These are phyloP conservation scores for Clitoria ternatea DNA, from an alignment of 306 rosid genomes.

Conservation along the genomic window DNA sequence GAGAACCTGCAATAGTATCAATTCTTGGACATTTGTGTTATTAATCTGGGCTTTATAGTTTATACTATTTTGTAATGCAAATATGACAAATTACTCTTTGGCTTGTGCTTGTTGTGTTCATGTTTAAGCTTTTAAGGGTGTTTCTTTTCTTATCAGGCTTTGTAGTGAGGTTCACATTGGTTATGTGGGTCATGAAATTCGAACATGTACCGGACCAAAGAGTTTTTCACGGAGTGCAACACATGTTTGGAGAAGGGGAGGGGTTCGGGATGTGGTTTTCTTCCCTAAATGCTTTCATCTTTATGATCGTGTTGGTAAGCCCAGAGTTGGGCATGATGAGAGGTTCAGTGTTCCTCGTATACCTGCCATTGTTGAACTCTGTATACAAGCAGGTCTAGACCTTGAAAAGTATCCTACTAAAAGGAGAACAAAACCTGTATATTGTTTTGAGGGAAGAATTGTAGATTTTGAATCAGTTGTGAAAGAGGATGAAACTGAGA, in stretches of 20 bases:
- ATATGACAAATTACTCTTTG: neutral
- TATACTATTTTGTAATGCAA: conserved; percentile 8
- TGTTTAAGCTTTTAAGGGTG: conserved; percentile 1
- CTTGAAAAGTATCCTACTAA: conserved; percentile 52
- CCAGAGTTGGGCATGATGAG: conserved; percentile 81
- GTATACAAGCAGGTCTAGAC: conserved; percentile 83
- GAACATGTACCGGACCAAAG: conserved; percentile 62
- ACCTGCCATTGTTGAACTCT: conserved; percentile 80
- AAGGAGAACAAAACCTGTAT: conserved; percentile 83
- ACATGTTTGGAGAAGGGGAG: conserved; percentile 75
- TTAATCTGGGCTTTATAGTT: conserved; percentile 14
- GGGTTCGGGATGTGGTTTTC: conserved; percentile 53
- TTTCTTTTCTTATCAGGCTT: conserved; percentile 36
- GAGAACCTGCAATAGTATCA: neutral
- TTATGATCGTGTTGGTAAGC: conserved; percentile 76
- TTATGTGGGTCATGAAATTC: conserved; percentile 69
- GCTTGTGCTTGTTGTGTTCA: conserved; percentile 7
- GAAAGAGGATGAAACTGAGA: conserved; percentile 25
- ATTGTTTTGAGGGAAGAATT: conserved; percentile 77
- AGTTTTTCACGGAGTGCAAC: conserved; percentile 56
- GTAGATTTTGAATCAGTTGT: conserved; percentile 66
- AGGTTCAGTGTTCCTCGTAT: conserved; percentile 44
- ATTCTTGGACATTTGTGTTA: neutral
- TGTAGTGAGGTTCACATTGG: conserved; percentile 79
- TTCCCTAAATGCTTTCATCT: conserved; percentile 79